These are phyloP conservation scores for Schizopora paradoxa DNA, from an alignment of 1,284 basidiomycete species.

Conservation along the genomic window DNA sequence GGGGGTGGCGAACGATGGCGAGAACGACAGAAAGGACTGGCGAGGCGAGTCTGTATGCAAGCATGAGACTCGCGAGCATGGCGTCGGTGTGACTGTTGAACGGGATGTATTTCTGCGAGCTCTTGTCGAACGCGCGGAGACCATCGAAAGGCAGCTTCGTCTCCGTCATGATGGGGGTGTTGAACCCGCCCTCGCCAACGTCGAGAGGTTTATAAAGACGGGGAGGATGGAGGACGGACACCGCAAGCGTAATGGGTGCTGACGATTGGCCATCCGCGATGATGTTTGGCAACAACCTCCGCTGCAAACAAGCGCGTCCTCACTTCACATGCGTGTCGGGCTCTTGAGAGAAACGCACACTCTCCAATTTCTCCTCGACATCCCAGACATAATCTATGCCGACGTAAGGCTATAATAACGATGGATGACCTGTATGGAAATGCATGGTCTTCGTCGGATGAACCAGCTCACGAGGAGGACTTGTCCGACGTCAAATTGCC, in stretches of 20 bases:
- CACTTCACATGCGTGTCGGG: neutral
- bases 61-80: conserved; percentile 18
- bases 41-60: conserved; percentile 16
- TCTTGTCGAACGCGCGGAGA: conserved; percentile 12
- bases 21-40: conserved; percentile 15
- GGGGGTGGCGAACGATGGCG: conserved; percentile 14
- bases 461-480: conserved; percentile 4
- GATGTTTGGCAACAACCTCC: neutral
- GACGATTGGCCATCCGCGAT: neutral
- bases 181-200: neutral
- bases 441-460: conserved; percentile 16
- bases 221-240: neutral
- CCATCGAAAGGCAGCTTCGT: conserved; percentile 15
- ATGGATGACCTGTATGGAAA: conserved; percentile 18
- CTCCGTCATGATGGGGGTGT: conserved; percentile 3
- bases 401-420: neutral
- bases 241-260: neutral
- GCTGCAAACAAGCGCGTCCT: neutral
- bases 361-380: neutral
- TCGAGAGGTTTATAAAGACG: neutral
- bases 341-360: neutral
- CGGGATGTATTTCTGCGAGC: conserved; percentile 15
- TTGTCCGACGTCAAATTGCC: conserved; percentile 1
- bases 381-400: neutral
- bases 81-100: conserved; percentile 15